Evolutionary conservation across 257 asterid genomes (phyloP), one percentile per base, ranked within the genome.

Genomic region (Solanum pennellii): DNA sequence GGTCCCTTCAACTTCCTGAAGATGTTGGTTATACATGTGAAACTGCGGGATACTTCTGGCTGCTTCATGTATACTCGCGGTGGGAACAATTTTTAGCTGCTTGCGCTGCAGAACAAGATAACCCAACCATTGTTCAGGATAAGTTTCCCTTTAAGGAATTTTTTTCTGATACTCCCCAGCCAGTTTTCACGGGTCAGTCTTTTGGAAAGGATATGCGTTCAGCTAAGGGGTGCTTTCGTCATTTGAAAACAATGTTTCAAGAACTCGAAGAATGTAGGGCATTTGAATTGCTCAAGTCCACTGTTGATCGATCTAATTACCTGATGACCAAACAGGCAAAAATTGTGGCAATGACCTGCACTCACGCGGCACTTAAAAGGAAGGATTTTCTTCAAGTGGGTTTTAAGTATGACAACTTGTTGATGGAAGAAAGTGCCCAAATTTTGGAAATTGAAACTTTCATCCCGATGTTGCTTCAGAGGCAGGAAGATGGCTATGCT

Each of bases 361-460:
- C 99, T 87, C 99, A 97, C 88, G 99, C 99, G 73, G 99, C 99
- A 83, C 97, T 97, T 79, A 97, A 97, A 89, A 89, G 99, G 89
- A 97, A 97, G 91, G 99, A 97, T 93, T 97, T 97, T 92, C 92
- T 97, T 88, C 89, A 97, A 84, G 47, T 97, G 90, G 98, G 99
- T 86, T 97, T 97, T 85, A 97, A 97, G 91, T 97, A 97, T 79
- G 99, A 97, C 91, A 97, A 97, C 91, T 89, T 97, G 89, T 87
- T 97, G 87, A 97, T 97, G 99, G 99, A 97, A 92, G 99, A 97
- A 93, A 97, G 99, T 93, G 99, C 99, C 82, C 99, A 97, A 62
- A 97, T 97, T 86, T 89, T 97, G 96, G 99, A 97, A 93, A 97
- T 97, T 68, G 99, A 97, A 89, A 97, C 99, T 39, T 97, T 97